A percentile compares a stretch with the other conserved stretches of the same genome.
Evolutionary conservation across 768 basidiomycete genomes (phyloP).

Genomic region (Paxillus involutus): DNA sequence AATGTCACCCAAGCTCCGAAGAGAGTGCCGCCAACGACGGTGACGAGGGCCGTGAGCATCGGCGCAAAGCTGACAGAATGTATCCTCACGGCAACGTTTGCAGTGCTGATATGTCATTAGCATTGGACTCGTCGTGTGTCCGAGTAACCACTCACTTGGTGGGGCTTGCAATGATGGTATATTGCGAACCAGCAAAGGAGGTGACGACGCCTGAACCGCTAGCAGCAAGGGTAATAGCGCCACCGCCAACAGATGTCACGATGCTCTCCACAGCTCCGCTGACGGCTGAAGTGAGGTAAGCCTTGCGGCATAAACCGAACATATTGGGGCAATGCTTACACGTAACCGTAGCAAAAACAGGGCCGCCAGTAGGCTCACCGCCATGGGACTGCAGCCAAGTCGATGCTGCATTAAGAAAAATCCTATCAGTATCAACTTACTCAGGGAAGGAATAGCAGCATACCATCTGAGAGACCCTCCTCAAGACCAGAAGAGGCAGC

Average conservation of each 20-base stretch:
- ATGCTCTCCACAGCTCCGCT: constrained; percentile 55
- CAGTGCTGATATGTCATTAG: constrained; percentile 7
- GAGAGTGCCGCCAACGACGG: constrained; percentile 31
- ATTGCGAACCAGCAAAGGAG: constrained; percentile 52
- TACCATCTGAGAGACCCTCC: constrained; percentile 20
- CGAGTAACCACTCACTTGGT: constrained; percentile 10
- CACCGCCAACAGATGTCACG: constrained; percentile 57
- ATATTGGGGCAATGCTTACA: constrained; percentile 20
- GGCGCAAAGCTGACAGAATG: constrained; percentile 17
- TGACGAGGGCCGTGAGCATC: constrained; percentile 28
- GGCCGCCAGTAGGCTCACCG: neutral
- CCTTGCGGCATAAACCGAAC: neutral
- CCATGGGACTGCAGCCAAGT: constrained; percentile 14
- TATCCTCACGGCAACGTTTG: constrained; percentile 14
- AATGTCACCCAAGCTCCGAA: constrained; percentile 42
- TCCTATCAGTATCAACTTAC: neutral
- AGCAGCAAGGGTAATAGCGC: constrained; percentile 58
- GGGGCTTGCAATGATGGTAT: constrained; percentile 40
- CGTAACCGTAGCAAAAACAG: constrained; percentile 18
- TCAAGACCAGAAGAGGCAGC: constrained; percentile 12
- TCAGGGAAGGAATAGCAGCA: neutral
- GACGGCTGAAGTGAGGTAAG: constrained; percentile 38
- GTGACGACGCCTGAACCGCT: constrained; percentile 41
- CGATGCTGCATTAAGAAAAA: constrained; percentile 11
- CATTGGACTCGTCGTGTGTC: neutral